Conservation (phyloP, 306 rosid species). For the Rubus idaeus region DNA sequence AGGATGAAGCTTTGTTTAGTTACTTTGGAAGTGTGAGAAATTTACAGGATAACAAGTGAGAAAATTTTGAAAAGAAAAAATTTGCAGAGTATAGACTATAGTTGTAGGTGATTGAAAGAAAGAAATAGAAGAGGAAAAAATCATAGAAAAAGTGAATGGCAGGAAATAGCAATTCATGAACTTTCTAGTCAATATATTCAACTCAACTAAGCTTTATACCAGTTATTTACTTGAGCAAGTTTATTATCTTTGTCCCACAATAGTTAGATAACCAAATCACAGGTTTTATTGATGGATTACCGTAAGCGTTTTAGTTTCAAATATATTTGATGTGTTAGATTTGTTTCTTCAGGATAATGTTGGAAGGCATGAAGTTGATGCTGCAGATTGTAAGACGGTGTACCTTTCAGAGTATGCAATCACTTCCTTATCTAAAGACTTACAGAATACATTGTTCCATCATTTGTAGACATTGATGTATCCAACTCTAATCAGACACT, state of each 20-base stretch:
- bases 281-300: background rate
- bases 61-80: background rate
- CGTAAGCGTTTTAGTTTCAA: background rate
- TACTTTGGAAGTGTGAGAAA: background rate
- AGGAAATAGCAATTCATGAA: background rate
- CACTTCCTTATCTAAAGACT: slow-evolving; percentile 1
- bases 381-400: slow-evolving; percentile 73
- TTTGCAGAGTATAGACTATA: too few relatives aligned
- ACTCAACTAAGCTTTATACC: too few relatives aligned
- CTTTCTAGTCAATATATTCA: too few relatives aligned
- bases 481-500: background rate
- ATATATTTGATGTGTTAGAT: background rate
- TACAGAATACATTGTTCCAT: background rate
- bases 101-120: too few relatives aligned
- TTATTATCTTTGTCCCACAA: too few relatives aligned
- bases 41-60: too few relatives aligned
- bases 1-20: background rate
- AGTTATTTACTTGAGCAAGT: background rate
- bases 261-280: too few relatives aligned
- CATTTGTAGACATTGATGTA: slow-evolving; percentile 8
- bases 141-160: background rate
- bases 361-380: slow-evolving; percentile 76
- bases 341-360: slow-evolving; percentile 52
- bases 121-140: background rate
- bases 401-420: slow-evolving; percentile 79